Base-by-base conservation (phyloP, 306 rosid genomes). In the Cajanus cajan region DNA sequence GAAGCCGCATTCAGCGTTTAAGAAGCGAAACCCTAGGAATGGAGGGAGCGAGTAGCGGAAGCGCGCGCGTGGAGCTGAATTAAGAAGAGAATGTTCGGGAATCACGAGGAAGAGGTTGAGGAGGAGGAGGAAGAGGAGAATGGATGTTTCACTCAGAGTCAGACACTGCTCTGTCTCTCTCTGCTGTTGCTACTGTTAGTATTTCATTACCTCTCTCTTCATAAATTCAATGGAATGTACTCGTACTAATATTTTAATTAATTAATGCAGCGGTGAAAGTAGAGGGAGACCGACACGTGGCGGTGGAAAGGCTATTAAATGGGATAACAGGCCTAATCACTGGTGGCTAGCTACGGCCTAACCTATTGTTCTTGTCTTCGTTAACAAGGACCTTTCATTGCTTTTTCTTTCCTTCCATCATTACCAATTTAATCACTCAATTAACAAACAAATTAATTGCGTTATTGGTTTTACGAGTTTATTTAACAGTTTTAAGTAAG, bases 11-110 rank as follows among this genome's bases (percentile, higher is more conserved):
- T 82, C 67, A 69, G 74, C 68, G 50, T 47, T 79, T n/a, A n/a
- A n/a, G n/a, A n/a, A 61, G 78, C 24, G 54, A 84, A 90, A 84
- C 80, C 87, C 84, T 75, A 86, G 59, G 19, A 73, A 66, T 59
- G 54, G 37, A 36, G 11, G 1, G 51, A 16, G 68, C 34, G 69
- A 36, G 50, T 68, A 1, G 7, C 36, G 8, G 15, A 54, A 16
- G 14, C 28, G 59, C 19, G 74, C 33, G 57, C 50, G 54, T 66
- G 47, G 71, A 61, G 67, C 15, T 65, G 62, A 19, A 31, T 5
- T 2, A 73, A 66, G 70, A 68, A 66, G 84, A 74, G 80, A 81
- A 74, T 81, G 80, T 80, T 81, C 12, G 80, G 50, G 76, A 81
- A 81, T 74, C 70, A 74, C 84, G 67, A 80, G 79, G 67, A 28